These are phyloP conservation scores for Xylaria sp. DNA, from an alignment of 2,329 filamentous ascomycete genomes.

Conservation along the genomic window DNA sequence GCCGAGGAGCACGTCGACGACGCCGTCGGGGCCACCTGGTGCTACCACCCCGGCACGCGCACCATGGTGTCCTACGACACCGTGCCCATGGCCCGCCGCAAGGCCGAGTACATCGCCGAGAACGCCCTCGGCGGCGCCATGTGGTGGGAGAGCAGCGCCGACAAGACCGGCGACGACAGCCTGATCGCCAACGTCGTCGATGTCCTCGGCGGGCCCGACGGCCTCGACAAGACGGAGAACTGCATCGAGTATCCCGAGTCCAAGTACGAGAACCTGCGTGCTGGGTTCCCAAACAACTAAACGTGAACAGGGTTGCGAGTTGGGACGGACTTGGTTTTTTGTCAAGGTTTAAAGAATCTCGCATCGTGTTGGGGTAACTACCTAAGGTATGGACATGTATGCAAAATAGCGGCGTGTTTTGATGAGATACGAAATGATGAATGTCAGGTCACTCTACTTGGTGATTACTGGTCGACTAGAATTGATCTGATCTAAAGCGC, in stretches of 20 bases:
- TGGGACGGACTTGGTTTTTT: background rate
- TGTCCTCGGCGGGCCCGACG: conserved; percentile 57
- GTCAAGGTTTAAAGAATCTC: no score
- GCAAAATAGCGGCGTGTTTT: conserved; percentile 1
- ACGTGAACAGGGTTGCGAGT: background rate
- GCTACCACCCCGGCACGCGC: conserved; percentile 67
- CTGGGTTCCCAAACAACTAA: conserved; percentile 58
- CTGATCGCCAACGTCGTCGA: conserved; percentile 71
- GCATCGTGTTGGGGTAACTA: no score
- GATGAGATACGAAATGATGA: conserved; percentile 12
- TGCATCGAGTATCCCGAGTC: conserved; percentile 67
- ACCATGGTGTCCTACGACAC: conserved; percentile 84
- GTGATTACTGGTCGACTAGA: no score
- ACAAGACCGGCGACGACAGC: conserved; percentile 68
- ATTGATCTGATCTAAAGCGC: no score
- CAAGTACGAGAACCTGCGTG: conserved; percentile 73
- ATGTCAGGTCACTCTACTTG: no score
- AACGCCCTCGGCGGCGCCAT: conserved; percentile 82
- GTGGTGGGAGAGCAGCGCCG: conserved; percentile 94
- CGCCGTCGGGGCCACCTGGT: conserved; percentile 73
- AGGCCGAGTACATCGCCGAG: conserved; percentile 73
- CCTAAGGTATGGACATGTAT: no score
- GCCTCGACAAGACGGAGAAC: conserved; percentile 61
- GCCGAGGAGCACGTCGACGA: conserved; percentile 68
- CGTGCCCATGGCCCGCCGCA: conserved; percentile 67